phyloP scores from a whole-genome alignment of 768 basidiomycete genomes.

The Mycena epipterygia region DNA sequence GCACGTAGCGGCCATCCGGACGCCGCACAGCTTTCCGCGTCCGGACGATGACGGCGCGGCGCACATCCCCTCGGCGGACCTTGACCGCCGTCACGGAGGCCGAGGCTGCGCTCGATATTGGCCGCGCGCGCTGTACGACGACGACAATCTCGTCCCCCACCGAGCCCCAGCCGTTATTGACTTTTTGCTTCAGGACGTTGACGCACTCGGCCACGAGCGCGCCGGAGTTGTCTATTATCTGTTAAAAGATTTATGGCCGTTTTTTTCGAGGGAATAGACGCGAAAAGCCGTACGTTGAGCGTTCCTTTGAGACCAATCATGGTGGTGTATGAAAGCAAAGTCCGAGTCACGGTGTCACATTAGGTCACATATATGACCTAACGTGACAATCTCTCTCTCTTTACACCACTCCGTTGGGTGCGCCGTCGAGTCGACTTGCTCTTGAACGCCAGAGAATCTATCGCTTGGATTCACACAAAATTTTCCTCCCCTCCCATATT shows the following conservation, averaged over 20 bases:
- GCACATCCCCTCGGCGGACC: constrained; percentile 93
- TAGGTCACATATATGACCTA: not conserved
- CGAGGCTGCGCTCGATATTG: constrained; percentile 75
- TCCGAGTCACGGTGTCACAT: no score
- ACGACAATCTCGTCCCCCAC: constrained; percentile 97
- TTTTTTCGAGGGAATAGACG: not conserved
- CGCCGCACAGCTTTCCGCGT: constrained; percentile 89
- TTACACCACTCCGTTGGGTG: no score
- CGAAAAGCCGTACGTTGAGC: constrained; percentile 75
- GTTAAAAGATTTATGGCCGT: constrained; percentile 8
- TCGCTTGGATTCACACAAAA: no score
- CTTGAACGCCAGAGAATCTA: no score
- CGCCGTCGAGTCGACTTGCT: no score
- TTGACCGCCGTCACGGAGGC: constrained; percentile 86
- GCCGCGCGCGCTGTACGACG: constrained; percentile 92
- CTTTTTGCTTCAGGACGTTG: constrained; percentile 96
- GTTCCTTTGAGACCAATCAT: constrained; percentile 98
- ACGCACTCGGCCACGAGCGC: constrained; percentile 96
- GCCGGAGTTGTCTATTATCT: constrained; percentile 99
- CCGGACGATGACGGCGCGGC: constrained; percentile 95
- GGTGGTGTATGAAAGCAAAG: constrained; percentile 10
- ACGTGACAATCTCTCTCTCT: not conserved
- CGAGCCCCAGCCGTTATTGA: constrained; percentile 93
- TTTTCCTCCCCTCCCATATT: no score
- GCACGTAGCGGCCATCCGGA: constrained; percentile 88